These are phyloP conservation scores for Colletotrichum orbiculare DNA, from an alignment of 2,329 filamentous ascomycete species.

Conservation along the genomic window DNA sequence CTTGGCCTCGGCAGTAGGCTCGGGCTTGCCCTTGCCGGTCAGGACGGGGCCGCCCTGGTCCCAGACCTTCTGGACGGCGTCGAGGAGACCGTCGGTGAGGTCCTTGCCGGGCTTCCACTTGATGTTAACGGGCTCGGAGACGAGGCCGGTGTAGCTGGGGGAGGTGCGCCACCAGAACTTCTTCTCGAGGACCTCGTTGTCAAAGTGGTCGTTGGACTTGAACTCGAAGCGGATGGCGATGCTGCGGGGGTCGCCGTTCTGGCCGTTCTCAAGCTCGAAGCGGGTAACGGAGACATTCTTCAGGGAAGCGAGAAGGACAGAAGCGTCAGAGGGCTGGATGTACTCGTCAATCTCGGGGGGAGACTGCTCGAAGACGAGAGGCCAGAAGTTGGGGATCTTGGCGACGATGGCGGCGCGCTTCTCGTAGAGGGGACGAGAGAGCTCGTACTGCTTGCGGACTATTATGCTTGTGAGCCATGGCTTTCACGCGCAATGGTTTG, in stretches of 20 bases:
- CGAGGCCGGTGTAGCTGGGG: constrained; percentile 78
- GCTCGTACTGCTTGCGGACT: constrained; percentile 80
- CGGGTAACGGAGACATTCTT: constrained; percentile 77
- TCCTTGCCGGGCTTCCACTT: constrained; percentile 90
- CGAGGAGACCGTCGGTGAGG: constrained; percentile 82
- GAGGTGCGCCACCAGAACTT: constrained; percentile 86
- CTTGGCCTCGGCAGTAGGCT: constrained; percentile 58
- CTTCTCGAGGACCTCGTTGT: constrained; percentile 84
- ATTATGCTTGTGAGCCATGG: background rate
- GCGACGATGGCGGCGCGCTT: constrained; percentile 78
- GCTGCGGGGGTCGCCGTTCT: constrained; percentile 81
- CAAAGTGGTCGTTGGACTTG: constrained; percentile 83
- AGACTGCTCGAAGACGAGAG: constrained; percentile 89
- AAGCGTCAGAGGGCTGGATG: constrained; percentile 84
- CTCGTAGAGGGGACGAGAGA: constrained; percentile 78
- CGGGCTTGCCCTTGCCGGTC: constrained; percentile 48
- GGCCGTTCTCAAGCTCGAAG: constrained; percentile 75
- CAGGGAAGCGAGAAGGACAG: constrained; percentile 76
- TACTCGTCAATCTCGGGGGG: constrained; percentile 88
- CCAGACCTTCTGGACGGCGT: constrained; percentile 76
- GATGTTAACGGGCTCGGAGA: constrained; percentile 90
- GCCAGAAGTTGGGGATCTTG: constrained; percentile 90
- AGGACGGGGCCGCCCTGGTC: constrained; percentile 57
- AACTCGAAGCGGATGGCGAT: constrained; percentile 84
- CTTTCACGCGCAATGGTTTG: constrained; percentile 1